A percentile compares a stretch with the other conserved stretches of the same genome.
These are phyloP conservation scores for Euphorbia celastroides DNA, from an alignment of 441 rosid species.

Conservation along the genomic window DNA sequence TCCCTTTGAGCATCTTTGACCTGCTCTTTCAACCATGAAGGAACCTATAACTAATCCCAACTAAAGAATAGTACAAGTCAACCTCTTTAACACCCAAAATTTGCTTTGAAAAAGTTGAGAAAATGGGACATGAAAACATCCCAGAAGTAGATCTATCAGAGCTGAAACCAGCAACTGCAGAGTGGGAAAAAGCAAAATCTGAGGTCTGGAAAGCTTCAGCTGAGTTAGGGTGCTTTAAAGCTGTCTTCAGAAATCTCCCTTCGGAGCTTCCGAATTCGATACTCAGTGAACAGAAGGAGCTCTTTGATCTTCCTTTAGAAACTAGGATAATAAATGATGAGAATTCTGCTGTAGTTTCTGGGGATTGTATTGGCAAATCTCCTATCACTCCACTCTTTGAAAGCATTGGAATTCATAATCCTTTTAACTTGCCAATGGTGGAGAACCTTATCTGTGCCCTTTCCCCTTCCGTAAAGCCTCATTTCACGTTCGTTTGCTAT, in stretches of 20 bases:
- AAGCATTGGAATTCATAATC: slow-evolving; percentile 35
- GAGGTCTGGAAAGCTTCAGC: slow-evolving; percentile 24
- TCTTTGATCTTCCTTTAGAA: slow-evolving; percentile 29
- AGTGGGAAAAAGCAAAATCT: slow-evolving; percentile 24
- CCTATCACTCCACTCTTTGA: slow-evolving; percentile 26
- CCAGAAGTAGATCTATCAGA: slow-evolving; percentile 29
- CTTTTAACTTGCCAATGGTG: slow-evolving; percentile 29
- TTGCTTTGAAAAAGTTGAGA: not conserved
- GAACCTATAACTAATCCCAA: not conserved
- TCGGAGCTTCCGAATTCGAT: slow-evolving; percentile 15
- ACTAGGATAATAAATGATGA: slow-evolving; percentile 21
- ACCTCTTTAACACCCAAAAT: not conserved
- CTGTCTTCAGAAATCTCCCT: slow-evolving; percentile 18
- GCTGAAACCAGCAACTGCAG: slow-evolving; percentile 4
- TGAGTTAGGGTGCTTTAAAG: slow-evolving; percentile 34
- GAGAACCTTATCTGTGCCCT: slow-evolving; percentile 26
- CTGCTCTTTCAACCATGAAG: not conserved
- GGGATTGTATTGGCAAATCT: slow-evolving; percentile 26
- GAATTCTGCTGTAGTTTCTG: slow-evolving; percentile 14
- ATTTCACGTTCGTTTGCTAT: slow-evolving; percentile 41
- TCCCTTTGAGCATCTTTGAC: not conserved
- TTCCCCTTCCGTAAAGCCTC: slow-evolving; percentile 57
- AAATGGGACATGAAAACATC: slow-evolving; percentile 17
- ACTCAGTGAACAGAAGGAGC: slow-evolving; percentile 21
- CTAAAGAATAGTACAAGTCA: not conserved